Evolutionary conservation across 2,329 filamentous ascomycete species (phyloP).

Genomic region (Anthostomella pinea): DNA sequence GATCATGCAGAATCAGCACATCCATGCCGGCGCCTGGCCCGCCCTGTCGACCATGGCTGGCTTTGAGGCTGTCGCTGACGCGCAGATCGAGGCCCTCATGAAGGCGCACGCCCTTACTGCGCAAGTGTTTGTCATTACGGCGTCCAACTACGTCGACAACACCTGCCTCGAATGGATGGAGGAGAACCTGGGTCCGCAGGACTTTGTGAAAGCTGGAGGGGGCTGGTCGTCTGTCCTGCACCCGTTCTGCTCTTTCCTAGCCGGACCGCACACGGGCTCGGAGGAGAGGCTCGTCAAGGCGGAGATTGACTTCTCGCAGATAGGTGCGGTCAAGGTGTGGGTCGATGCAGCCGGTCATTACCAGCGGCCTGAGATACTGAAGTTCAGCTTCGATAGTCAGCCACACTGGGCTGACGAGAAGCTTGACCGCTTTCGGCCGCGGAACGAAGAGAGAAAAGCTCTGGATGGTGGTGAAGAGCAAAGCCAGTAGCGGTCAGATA

Average conservation of each 20-base stretch:
- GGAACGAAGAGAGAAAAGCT: no score
- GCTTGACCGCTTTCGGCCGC: no score
- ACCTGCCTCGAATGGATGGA: slow-evolving; percentile 38
- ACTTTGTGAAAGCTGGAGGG: slow-evolving; percentile 26
- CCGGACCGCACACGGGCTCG: slow-evolving; percentile 24
- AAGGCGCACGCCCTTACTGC: slow-evolving; percentile 43
- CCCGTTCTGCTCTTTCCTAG: slow-evolving; percentile 28
- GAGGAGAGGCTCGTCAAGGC: slow-evolving; percentile 24
- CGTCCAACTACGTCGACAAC: slow-evolving; percentile 41
- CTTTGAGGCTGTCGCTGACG: slow-evolving; percentile 38
- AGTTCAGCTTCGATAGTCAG: slow-evolving; percentile 13
- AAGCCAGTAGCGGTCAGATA: no score
- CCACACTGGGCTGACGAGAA: no score
- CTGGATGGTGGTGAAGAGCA: no score
- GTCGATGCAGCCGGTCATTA: slow-evolving; percentile 30
- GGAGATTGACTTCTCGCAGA: slow-evolving; percentile 27
- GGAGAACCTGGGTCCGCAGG: slow-evolving; percentile 28
- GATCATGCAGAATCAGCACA: slow-evolving; percentile 27
- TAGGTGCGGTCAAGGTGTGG: slow-evolving; percentile 29
- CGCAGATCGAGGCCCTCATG: slow-evolving; percentile 46
- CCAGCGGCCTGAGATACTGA: slow-evolving; percentile 28
- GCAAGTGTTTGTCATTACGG: slow-evolving; percentile 42
- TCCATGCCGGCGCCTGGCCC: slow-evolving; percentile 31
- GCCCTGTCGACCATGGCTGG: slow-evolving; percentile 31
- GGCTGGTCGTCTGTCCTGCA: slow-evolving; percentile 31